phyloP scores from a whole-genome alignment of 2,329 filamentous ascomycete genomes.

The Penicillium psychrosexuale region DNA sequence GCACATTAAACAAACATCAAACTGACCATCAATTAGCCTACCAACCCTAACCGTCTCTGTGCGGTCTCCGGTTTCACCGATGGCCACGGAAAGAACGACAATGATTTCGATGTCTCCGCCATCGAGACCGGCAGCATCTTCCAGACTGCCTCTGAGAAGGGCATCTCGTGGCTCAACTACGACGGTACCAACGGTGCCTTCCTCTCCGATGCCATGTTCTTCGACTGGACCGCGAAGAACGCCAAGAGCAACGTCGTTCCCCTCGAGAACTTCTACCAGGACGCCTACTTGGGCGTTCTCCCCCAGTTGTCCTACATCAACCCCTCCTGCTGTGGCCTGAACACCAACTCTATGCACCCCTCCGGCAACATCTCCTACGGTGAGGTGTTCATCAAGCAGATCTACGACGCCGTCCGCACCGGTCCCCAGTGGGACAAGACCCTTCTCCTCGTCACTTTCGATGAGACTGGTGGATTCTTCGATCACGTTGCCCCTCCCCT shows the following conservation, averaged over 20 bases:
- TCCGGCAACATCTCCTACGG: conserved; percentile 36
- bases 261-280: conserved; percentile 33
- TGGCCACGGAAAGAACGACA: conserved; percentile 30
- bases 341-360: conserved; percentile 31
- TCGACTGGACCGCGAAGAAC: conserved; percentile 30
- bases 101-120: conserved; percentile 27
- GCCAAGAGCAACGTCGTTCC: conserved; percentile 27
- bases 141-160: conserved; percentile 30
- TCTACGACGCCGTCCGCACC: conserved; percentile 37
- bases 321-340: conserved; percentile 36
- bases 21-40: conserved; percentile 32
- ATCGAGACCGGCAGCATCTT: conserved; percentile 39
- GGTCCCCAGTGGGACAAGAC: conserved; percentile 38
- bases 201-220: conserved; percentile 29
- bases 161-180: conserved; percentile 34
- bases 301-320: conserved; percentile 36
- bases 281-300: conserved; percentile 30
- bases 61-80: conserved; percentile 26
- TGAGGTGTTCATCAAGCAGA: conserved; percentile 36
- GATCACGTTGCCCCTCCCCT: conserved; percentile 37
- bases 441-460: conserved; percentile 35
- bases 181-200: conserved; percentile 31
- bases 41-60: conserved; percentile 43
- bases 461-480: conserved; percentile 39
- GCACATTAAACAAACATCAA: neutral